Percentiles rank a stretch among this genome's conserved stretches.
Conservation (phyloP, 164 flowering plant genomes). For the Taxillus chinensis region DNA sequence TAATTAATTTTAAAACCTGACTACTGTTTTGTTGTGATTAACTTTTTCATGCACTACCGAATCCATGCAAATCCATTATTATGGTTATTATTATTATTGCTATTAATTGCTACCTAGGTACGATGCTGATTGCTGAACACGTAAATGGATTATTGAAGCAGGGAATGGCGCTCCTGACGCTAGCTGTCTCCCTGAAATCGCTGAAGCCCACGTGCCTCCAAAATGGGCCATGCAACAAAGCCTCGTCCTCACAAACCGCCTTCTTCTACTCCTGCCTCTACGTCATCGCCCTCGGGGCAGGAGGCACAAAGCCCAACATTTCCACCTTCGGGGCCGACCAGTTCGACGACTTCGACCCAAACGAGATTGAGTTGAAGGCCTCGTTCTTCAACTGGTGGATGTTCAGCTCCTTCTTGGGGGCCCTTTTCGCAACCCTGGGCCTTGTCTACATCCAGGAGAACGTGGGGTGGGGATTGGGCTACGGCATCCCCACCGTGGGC, state of each 20-base stretch:
- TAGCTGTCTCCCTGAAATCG: conserved; percentile 61
- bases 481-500: conserved; percentile 75
- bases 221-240: conserved; percentile 70
- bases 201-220: conserved; percentile 50
- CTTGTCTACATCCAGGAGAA: conserved; percentile 87
- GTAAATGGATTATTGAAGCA: conserved; percentile 12
- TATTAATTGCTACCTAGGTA: too few relatives aligned
- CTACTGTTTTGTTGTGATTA: too few relatives aligned
- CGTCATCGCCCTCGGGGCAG: conserved; percentile 74
- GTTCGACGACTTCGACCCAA: conserved; percentile 61
- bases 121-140: too few relatives aligned
- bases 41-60: too few relatives aligned
- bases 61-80: too few relatives aligned
- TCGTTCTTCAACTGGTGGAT: conserved; percentile 97
- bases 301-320: conserved; percentile 87
- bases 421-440: conserved; percentile 52
- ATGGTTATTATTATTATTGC: too few relatives aligned
- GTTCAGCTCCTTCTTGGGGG: conserved; percentile 73
- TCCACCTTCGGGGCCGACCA: conserved; percentile 94
- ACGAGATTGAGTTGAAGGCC: conserved; percentile 55
- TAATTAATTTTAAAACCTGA: too few relatives aligned
- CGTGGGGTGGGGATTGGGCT: conserved; percentile 80
- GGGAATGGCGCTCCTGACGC: conserved; percentile 79
- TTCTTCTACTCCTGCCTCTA: conserved; percentile 74
- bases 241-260: conserved; percentile 45